These are phyloP conservation scores for Chaetomiaceae sp. DNA, from an alignment of 2,329 filamentous ascomycete species.

Conservation along the genomic window DNA sequence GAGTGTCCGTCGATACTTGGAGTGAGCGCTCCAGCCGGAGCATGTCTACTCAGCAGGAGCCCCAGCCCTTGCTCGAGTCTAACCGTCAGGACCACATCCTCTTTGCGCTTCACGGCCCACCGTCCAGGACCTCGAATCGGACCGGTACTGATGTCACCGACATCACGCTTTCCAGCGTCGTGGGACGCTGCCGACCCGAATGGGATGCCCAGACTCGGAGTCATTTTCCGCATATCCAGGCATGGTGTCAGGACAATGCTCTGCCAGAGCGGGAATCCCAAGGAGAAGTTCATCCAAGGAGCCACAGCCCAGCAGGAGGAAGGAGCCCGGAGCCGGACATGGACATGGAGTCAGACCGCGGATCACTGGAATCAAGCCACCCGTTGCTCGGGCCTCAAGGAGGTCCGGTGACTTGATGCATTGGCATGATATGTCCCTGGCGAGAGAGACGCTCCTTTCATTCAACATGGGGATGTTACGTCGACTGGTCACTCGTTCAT, in stretches of 20 bases:
- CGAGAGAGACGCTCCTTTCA: neutral
- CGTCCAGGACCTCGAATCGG: conserved; percentile 11
- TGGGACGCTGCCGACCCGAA: conserved; percentile 3
- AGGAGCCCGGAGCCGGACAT: neutral
- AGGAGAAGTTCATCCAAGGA: neutral
- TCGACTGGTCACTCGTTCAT: neutral
- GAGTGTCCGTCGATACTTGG: conserved; percentile 11
- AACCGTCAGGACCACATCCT: conserved; percentile 8
- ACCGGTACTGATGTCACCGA: conserved; percentile 14
- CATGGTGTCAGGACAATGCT: too few relatives aligned
- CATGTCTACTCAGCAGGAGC: neutral
- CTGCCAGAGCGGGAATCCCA: neutral
- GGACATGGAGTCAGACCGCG: conserved; percentile 6
- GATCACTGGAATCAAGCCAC: conserved; percentile 5
- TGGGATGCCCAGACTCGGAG: conserved; percentile 19
- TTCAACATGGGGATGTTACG: neutral
- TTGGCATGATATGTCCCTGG: neutral
- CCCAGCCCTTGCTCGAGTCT: conserved; percentile 3
- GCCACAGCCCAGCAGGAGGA: neutral
- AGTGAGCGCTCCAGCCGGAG: conserved; percentile 10
- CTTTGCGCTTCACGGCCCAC: conserved; percentile 16
- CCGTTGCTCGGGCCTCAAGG: conserved; percentile 15
- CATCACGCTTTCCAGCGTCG: conserved; percentile 17
- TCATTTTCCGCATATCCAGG: too few relatives aligned
- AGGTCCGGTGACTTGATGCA: neutral